These are phyloP conservation scores for Xylariaceae sp. DNA, from an alignment of 2,329 filamentous ascomycete species.

Conservation along the genomic window DNA sequence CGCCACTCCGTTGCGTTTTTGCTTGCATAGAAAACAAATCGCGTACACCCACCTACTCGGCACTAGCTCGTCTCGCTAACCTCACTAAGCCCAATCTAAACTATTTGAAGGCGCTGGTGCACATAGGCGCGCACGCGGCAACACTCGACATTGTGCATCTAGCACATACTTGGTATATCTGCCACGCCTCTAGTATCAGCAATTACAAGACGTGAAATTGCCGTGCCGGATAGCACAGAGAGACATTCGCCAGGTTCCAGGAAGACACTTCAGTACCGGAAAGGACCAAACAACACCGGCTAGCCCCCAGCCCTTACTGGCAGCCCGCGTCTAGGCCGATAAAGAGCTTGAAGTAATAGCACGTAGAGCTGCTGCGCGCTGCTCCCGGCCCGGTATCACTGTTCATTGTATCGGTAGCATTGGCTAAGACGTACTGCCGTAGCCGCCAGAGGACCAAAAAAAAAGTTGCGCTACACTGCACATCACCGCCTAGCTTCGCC, in stretches of 20 bases:
- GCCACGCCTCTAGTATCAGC: conserved; percentile 8
- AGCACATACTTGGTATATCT: conserved; percentile 15
- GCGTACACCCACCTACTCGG: conserved; percentile 39
- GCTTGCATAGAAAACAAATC: conserved; percentile 39
- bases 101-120: conserved; percentile 30
- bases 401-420: conserved; percentile 1
- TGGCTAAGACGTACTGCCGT: conserved; percentile 17
- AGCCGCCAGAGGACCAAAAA: conserved; percentile 18
- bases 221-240: background rate
- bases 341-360: too few species aligned
- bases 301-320: too few species aligned
- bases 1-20: conserved; percentile 38
- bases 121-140: conserved; percentile 3
- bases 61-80: conserved; percentile 37
- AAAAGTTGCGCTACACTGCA: conserved; percentile 29
- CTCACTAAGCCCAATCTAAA: conserved; percentile 42
- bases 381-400: background rate
- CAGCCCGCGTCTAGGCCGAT: too few species aligned
- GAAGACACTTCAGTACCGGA: too few species aligned
- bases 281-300: too few species aligned
- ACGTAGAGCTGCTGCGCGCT: conserved; percentile 16
- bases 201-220: conserved; percentile 5
- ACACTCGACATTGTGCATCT: conserved; percentile 13
- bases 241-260: too few species aligned
- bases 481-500: conserved; percentile 30